Evolutionary conservation across 1,284 basidiomycete species (phyloP).

Genomic region (Grifola frondosa): DNA sequence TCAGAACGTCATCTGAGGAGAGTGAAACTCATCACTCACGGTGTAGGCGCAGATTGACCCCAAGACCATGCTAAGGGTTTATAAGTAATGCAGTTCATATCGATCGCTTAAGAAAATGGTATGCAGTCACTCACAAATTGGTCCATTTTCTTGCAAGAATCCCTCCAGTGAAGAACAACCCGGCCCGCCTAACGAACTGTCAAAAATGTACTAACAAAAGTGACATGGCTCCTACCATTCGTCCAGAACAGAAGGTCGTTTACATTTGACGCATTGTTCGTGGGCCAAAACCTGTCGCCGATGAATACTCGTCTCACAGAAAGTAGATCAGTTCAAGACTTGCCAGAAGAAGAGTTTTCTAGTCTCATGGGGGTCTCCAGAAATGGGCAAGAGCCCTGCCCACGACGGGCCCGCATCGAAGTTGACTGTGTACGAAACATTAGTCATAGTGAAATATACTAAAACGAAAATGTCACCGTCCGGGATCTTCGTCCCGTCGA

Average conservation of each 20-base stretch:
- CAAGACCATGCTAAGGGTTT: slow-evolving; percentile 49
- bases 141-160: slow-evolving; percentile 50
- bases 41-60: slow-evolving; percentile 52
- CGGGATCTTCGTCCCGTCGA: slow-evolving; percentile 34
- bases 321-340: neutral
- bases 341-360: slow-evolving; percentile 49
- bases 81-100: neutral
- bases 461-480: slow-evolving; percentile 21
- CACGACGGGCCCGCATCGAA: slow-evolving; percentile 43
- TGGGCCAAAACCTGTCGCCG: slow-evolving; percentile 43
- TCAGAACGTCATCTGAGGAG: neutral
- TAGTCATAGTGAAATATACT: slow-evolving; percentile 19
- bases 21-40: slow-evolving; percentile 25
- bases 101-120: neutral
- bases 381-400: slow-evolving; percentile 41
- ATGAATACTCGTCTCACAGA: neutral
- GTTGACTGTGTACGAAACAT: slow-evolving; percentile 25
- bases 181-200: slow-evolving; percentile 37
- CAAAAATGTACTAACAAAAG: slow-evolving; percentile 4
- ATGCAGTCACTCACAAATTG: slow-evolving; percentile 29
- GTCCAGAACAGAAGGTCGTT: slow-evolving; percentile 55
- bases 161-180: slow-evolving; percentile 50
- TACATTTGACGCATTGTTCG: slow-evolving; percentile 41
- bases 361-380: slow-evolving; percentile 34
- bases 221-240: slow-evolving; percentile 22